Evolutionary conservation across 2,329 filamentous ascomycete species (phyloP).

Genomic region (Cercospora sp.): DNA sequence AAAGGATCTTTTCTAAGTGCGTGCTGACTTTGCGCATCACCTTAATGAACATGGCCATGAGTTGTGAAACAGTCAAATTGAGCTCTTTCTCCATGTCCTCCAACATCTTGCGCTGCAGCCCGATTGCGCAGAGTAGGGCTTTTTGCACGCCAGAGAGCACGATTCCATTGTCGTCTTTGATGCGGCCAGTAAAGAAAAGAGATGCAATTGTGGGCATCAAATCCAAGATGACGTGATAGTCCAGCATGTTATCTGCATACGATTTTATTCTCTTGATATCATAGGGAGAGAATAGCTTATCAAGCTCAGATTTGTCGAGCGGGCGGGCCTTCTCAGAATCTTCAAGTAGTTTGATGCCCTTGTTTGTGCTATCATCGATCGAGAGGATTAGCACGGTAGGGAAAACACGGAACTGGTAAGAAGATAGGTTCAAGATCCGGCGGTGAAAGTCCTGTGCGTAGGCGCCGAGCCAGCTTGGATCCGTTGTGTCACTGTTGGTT

Average conservation of each 20-base stretch:
- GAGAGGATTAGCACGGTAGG: constrained; percentile 74
- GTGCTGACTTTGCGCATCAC: constrained; percentile 82
- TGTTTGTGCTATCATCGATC: constrained; percentile 81
- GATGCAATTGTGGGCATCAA: constrained; percentile 79
- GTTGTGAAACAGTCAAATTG: constrained; percentile 70
- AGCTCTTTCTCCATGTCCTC: constrained; percentile 79
- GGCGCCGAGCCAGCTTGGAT: constrained; percentile 82
- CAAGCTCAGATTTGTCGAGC: constrained; percentile 74
- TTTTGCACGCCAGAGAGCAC: constrained; percentile 80
- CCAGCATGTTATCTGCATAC: constrained; percentile 94
- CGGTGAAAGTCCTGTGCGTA: constrained; percentile 92
- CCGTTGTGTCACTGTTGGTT: constrained; percentile 60
- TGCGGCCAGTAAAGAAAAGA: constrained; percentile 79
- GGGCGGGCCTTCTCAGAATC: constrained; percentile 50
- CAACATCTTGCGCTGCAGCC: constrained; percentile 85
- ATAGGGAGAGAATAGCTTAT: constrained; percentile 78
- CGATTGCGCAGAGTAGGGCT: constrained; percentile 83
- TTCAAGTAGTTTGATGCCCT: constrained; percentile 67
- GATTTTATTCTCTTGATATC: constrained; percentile 93
- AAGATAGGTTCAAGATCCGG: constrained; percentile 85
- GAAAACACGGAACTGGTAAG: constrained; percentile 89
- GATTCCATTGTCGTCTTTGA: constrained; percentile 54
- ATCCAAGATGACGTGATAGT: constrained; percentile 96
- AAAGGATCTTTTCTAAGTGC: constrained; percentile 73
- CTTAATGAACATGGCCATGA: constrained; percentile 97